Evolutionary conservation across 768 basidiomycete species (phyloP).

Genomic region (Galerina marginata): DNA sequence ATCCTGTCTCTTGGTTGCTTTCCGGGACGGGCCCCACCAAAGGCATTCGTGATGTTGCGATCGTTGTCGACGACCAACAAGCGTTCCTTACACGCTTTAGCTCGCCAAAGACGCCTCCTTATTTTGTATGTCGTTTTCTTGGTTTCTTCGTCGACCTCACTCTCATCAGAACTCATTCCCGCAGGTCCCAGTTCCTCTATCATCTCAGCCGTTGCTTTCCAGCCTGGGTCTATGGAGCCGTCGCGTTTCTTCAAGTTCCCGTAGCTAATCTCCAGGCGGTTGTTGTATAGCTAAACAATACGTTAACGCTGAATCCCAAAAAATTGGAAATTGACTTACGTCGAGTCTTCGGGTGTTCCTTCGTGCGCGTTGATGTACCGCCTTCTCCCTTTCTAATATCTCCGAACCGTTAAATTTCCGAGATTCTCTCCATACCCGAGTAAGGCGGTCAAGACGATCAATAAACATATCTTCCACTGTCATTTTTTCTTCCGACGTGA

Average conservation of each 20-base stretch:
- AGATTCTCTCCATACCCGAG: neutral
- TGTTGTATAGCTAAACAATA: slow-evolving; percentile 1
- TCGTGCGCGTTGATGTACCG: neutral
- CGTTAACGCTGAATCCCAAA: neutral
- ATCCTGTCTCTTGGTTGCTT: slow-evolving; percentile 2
- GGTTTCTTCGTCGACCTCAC: neutral
- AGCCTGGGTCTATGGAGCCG: neutral
- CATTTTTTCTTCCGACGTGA: neutral
- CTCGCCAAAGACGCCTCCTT: neutral
- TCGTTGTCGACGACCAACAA: neutral
- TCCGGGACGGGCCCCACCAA: slow-evolving; percentile 4
- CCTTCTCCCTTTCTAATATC: neutral
- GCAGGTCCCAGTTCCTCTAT: slow-evolving; percentile 2
- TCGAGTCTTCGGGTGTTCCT: neutral
- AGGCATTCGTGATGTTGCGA: neutral
- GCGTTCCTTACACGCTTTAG: neutral
- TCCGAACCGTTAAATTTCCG: neutral
- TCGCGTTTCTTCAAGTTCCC: slow-evolving; percentile 5
- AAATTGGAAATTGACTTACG: neutral
- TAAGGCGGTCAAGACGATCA: neutral
- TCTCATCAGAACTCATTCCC: slow-evolving; percentile 14
- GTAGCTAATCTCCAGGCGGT: neutral
- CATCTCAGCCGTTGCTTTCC: neutral
- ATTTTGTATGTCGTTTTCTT: neutral
- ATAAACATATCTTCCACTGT: neutral